phyloP scores from a whole-genome alignment of 2,329 filamentous ascomycete species.

The Capronia epimyces region DNA sequence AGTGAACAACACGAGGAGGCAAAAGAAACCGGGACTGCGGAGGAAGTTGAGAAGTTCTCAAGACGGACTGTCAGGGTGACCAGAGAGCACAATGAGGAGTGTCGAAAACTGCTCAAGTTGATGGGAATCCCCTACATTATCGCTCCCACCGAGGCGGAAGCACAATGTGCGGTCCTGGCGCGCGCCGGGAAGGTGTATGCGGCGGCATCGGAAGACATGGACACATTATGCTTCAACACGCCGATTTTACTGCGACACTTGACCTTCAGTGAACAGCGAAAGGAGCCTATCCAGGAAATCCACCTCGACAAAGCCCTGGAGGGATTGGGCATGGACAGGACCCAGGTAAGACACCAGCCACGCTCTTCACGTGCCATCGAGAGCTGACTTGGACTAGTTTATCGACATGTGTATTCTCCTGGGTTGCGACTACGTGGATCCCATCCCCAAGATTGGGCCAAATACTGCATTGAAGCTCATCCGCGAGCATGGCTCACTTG shows the following conservation, averaged over 20 bases:
- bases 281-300: conserved; percentile 96
- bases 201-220: conserved; percentile 97
- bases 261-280: conserved; percentile 94
- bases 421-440: conserved; percentile 95
- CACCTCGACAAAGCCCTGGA: conserved; percentile 79
- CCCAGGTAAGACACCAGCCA: conserved; percentile 56
- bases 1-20: conserved; percentile 87
- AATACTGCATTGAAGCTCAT: conserved; percentile 90
- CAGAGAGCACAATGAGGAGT: conserved; percentile 93
- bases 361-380: neutral
- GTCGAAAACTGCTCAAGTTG: conserved; percentile 79
- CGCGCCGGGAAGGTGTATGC: conserved; percentile 91
- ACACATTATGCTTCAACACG: conserved; percentile 90
- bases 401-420: conserved; percentile 96
- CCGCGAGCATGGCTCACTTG: conserved; percentile 80
- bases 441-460: conserved; percentile 89
- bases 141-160: conserved; percentile 93
- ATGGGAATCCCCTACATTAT: conserved; percentile 97
- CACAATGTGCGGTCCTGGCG: conserved; percentile 87
- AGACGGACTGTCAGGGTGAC: conserved; percentile 88
- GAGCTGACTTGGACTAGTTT: conserved; percentile 55
- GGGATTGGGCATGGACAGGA: conserved; percentile 78
- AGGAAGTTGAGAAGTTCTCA: conserved; percentile 98
- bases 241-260: conserved; percentile 87
- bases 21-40: conserved; percentile 91